Conservation (phyloP, 2,329 filamentous ascomycete genomes). For the Onygena corvina region DNA sequence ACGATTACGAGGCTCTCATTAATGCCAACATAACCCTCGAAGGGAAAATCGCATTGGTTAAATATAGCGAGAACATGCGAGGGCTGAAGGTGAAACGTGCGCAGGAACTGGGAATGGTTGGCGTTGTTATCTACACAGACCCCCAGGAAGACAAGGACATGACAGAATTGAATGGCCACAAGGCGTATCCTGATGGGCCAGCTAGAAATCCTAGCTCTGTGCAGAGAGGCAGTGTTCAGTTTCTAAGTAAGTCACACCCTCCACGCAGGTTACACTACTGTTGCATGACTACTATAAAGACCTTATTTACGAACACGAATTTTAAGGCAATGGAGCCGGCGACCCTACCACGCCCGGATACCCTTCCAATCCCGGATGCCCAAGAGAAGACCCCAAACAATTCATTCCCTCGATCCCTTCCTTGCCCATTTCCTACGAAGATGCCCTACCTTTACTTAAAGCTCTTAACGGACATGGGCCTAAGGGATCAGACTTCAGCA, state of each 20-base stretch:
- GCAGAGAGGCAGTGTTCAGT: conserved; percentile 77
- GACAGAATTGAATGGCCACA: conserved; percentile 68
- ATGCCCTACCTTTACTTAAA: conserved; percentile 77
- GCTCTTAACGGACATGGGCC: conserved; percentile 83
- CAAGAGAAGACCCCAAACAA: conserved; percentile 56
- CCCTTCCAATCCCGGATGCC: conserved; percentile 78
- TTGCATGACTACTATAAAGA: too few species aligned
- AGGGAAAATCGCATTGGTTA: conserved; percentile 77
- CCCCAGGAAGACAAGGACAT: conserved; percentile 76
- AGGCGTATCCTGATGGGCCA: conserved; percentile 71
- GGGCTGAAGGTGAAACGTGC: conserved; percentile 88
- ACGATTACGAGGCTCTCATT: conserved; percentile 71
- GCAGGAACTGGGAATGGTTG: conserved; percentile 79
- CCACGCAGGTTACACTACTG: not conserved
- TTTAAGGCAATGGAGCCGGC: conserved; percentile 45
- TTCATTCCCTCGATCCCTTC: conserved; percentile 78
- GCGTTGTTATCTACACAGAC: conserved; percentile 73
- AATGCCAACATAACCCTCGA: conserved; percentile 61
- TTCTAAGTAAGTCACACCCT: conserved; percentile 51
- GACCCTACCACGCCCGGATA: conserved; percentile 91
- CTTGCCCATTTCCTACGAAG: conserved; percentile 75
- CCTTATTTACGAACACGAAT: conserved; percentile 3
- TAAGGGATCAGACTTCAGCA: conserved; percentile 58
- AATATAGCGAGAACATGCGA: conserved; percentile 77
- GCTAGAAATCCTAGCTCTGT: conserved; percentile 80